A percentile compares a stretch with the other conserved stretches of the same genome.
phyloP scores from a whole-genome alignment of 2,329 filamentous ascomycete species.

The Herpotrichia juniperi region DNA sequence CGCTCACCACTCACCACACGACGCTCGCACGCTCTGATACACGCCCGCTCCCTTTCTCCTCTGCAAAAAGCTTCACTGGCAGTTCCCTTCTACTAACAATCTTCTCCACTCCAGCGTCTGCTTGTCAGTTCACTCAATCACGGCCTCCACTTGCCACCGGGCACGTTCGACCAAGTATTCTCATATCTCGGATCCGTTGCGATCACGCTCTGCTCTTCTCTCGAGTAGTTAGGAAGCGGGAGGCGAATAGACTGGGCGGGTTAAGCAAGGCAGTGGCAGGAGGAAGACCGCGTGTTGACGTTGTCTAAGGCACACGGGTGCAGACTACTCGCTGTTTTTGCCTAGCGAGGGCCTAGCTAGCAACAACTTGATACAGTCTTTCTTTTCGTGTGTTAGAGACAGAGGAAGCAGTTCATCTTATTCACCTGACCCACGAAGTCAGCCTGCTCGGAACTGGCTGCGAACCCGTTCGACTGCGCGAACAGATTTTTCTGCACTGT shows the following conservation, averaged over 20 bases:
- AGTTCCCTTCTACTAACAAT: background rate
- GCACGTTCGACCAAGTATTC: conserved; percentile 1
- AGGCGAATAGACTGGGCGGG: conserved; percentile 35
- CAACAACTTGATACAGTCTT: conserved; percentile 52
- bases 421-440: conserved; percentile 35
- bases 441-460: conserved; percentile 29
- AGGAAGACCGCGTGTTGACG: conserved; percentile 40
- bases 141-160: background rate
- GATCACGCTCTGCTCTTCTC: conserved; percentile 23
- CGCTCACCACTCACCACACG: background rate
- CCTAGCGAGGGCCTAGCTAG: conserved; percentile 53
- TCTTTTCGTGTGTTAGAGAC: conserved; percentile 47
- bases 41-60: background rate
- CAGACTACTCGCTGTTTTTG: conserved; percentile 39
- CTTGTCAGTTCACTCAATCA: background rate
- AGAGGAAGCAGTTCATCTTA: conserved; percentile 49
- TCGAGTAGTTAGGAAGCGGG: conserved; percentile 36
- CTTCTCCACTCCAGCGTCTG: background rate
- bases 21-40: background rate
- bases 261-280: conserved; percentile 33
- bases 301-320: conserved; percentile 38
- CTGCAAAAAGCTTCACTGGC: background rate
- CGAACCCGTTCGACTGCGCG: conserved; percentile 30
- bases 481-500: conserved; percentile 22
- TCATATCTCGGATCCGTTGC: conserved; percentile 15